Base-by-base conservation (phyloP, 2,329 filamentous ascomycete species). In the Paecilomyces niveus region DNA sequence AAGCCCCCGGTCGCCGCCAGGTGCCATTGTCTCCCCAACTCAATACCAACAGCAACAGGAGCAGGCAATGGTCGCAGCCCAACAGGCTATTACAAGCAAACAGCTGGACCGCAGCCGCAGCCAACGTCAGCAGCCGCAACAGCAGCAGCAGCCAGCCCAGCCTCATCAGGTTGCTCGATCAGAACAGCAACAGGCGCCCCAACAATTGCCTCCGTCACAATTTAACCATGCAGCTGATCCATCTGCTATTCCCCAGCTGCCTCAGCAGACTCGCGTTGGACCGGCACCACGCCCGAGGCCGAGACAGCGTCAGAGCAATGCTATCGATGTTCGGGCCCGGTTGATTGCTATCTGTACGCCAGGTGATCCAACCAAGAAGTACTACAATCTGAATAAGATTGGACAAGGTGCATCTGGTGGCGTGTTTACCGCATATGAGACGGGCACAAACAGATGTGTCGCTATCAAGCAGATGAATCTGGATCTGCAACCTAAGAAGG, bases 401-500 rank as follows among this genome's bases (percentile, higher is more conserved):
- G 94, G 94, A 0, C 94, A 99, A 75, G 94, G 94, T 73, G 94
- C 94, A 39, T 97, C 93, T 8, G 94, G 94, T 65, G 94, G 94
- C 61, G 94, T 99, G 1, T 99, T 87, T 70, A 96, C 91, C 0
- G 94, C 93, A 3, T 90, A 93, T 71, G 90, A 97, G 74, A 83
- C 86, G 63, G 88, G 85, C 58, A 89, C 86, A 45, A 96, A 96
- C 75, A 86, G 89, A 62, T 86, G 95, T 65, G 94, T 99, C 39
- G 94, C 94, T 50, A 97, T 99, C 77, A 99, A 99, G 80, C 94
- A 99, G 80, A 99, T 99, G 94, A 97, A 97, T 65, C 79, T 99
- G 58, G 94, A 97, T 74, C 89, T 97, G 76, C 94, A 99, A 70
- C 94, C 94, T 2, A 97, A 97, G 83, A 99, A 99, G 76, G 94